Percentiles rank a stretch among this genome's conserved stretches.
These are phyloP conservation scores for Nothophoma quercina DNA, from an alignment of 2,329 filamentous ascomycete genomes.

Conservation along the genomic window DNA sequence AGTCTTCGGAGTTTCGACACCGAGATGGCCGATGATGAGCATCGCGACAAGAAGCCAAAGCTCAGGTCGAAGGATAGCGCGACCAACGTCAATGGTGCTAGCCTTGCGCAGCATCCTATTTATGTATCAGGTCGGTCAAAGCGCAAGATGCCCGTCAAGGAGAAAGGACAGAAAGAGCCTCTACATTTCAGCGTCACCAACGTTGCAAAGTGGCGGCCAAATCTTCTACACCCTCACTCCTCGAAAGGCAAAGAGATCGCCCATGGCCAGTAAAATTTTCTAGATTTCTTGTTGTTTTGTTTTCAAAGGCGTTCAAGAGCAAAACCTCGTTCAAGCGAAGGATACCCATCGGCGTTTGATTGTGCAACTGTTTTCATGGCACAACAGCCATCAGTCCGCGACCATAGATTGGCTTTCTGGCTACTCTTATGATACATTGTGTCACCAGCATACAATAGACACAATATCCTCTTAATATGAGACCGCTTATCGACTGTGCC, in stretches of 20 bases:
- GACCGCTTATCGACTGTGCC: not conserved
- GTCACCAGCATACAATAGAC: constrained; percentile 4
- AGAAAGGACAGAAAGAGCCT: constrained; percentile 50
- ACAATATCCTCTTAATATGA: not conserved
- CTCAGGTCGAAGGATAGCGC: constrained; percentile 47
- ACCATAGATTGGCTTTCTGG: constrained; percentile 1
- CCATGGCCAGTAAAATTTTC: constrained; percentile 20
- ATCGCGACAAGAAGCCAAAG: constrained; percentile 52
- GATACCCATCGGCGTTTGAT: constrained; percentile 37
- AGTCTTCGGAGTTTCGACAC: constrained; percentile 49
- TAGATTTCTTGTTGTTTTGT: not conserved
- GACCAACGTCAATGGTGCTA: constrained; percentile 37
- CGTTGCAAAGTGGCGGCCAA: constrained; percentile 45
- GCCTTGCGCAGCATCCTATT: constrained; percentile 39
- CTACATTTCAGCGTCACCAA: constrained; percentile 50
- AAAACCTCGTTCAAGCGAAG: constrained; percentile 29
- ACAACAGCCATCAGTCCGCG: not conserved
- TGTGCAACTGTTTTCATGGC: constrained; percentile 9
- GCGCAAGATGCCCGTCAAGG: constrained; percentile 50
- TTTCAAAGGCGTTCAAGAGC: constrained; percentile 28
- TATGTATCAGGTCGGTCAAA: constrained; percentile 53
- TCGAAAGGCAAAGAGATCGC: constrained; percentile 48
- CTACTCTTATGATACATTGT: not conserved
- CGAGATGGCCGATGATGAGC: constrained; percentile 49
- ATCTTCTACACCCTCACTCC: constrained; percentile 42